A percentile compares a stretch with the other conserved stretches of the same genome.
Conservation (phyloP, 768 basidiomycete species). For the Termitomyces sp. region DNA sequence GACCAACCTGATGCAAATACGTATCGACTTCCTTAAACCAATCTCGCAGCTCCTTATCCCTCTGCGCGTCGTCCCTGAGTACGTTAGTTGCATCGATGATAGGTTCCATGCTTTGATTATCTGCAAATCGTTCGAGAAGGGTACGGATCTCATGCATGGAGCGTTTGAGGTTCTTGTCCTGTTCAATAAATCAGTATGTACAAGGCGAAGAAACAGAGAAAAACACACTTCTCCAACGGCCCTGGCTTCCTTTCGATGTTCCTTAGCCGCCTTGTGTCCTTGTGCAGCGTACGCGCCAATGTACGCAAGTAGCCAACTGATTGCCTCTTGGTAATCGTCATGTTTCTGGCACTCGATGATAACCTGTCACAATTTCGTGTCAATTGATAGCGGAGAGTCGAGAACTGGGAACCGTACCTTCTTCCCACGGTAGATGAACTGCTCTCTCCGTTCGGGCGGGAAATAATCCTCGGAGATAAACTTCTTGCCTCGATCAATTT, state of each 20-base stretch:
- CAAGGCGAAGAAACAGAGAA: not conserved
- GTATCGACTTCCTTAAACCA: conserved; percentile 69
- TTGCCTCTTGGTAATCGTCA: conserved; percentile 80
- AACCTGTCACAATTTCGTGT: conserved; percentile 36
- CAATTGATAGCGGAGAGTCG: not conserved
- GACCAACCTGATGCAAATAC: conserved; percentile 60
- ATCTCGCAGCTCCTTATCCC: conserved; percentile 68
- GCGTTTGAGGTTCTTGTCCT: conserved; percentile 55
- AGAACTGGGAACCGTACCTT: conserved; percentile 47
- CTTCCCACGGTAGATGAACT: conserved; percentile 91
- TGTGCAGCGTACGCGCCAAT: conserved; percentile 61
- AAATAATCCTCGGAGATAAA: conserved; percentile 83
- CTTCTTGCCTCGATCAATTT: conserved; percentile 54
- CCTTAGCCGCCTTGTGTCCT: conserved; percentile 28
- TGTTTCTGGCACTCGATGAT: conserved; percentile 93
- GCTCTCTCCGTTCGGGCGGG: conserved; percentile 86
- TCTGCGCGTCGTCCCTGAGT: conserved; percentile 68
- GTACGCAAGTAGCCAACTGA: conserved; percentile 68
- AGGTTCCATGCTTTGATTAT: conserved; percentile 59
- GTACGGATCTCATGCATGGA: conserved; percentile 67
- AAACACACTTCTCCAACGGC: conserved; percentile 24
- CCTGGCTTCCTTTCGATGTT: conserved; percentile 17
- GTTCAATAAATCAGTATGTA: not conserved
- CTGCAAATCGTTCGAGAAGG: conserved; percentile 89
- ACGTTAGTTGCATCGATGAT: conserved; percentile 69